Base-by-base conservation (phyloP, 495 filamentous ascomycete species). In the Sporormia fimetaria region DNA sequence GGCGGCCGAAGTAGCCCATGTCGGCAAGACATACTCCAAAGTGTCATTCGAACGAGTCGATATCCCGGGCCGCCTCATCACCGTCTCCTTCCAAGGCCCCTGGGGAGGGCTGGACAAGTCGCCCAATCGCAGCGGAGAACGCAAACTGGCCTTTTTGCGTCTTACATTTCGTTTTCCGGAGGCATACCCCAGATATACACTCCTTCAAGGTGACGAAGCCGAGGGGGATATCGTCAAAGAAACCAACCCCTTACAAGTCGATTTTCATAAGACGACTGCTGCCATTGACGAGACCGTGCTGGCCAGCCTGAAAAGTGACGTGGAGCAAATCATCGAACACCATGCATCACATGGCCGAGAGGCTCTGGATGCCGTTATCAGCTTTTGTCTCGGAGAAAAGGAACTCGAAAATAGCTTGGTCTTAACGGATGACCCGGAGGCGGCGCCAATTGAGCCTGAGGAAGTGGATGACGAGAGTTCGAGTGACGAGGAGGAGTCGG, bases 41-140 rank as follows among this genome's bases (percentile, higher is more conserved):
- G 82, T 94, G 25, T 74, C 65, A 33, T 92, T 87, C 61, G 86
- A 95, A 27, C 74, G 79, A n/a, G 81, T 93, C 28, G 72, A 93
- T 59, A 76, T 90, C 55, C 73, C 81, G 24, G 67, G 78, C 27
- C 71, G 87, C 21, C 76, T 70, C 10, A 66, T 80, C 8, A 75
- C 71, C 3, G 75, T 90, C 21, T 90, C 85, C 3, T 67, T 94
- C 26, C 80, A 81, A 57, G 86, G 87, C 0, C 87, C 87, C 6
- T 95, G 87, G 87, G 85, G 83, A 9, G 55, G 64, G 24, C 29
- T 11, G n/a, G 44, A 47, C 9, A 39, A 33, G 8, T 3, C 37
- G 20, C 14, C 33, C 3, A 35, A 42, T 20, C 15, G n/a, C 20
- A 42, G 30, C 16, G 47, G 22, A 20, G 73, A 81, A n/a, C 67